Percentiles rank a stretch among this genome's conserved stretches.
Conservation (phyloP, 805 yeast species). For the Middelhovenomyces tepae region DNA sequence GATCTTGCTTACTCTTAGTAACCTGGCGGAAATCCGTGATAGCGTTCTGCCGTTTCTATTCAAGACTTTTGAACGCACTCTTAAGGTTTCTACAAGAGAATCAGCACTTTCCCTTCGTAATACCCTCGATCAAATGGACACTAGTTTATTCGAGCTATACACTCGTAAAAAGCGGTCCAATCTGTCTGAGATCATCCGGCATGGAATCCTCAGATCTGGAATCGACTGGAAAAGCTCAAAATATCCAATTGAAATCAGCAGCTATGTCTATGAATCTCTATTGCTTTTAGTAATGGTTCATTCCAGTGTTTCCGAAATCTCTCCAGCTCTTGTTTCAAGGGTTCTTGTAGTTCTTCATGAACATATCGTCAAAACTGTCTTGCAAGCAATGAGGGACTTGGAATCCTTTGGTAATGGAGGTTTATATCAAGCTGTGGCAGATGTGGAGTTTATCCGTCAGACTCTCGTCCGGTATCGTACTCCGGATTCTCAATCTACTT, state of each 20-base stretch:
- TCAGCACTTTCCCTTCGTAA: slow-evolving; percentile 38
- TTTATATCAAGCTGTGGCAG: slow-evolving; percentile 43
- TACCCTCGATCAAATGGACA: slow-evolving; percentile 41
- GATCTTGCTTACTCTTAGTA: slow-evolving; percentile 44
- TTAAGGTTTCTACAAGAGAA: slow-evolving; percentile 37
- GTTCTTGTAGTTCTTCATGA: slow-evolving; percentile 40
- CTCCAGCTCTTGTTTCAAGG: slow-evolving; percentile 37
- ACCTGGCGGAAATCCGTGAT: slow-evolving; percentile 40
- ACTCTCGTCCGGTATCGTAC: slow-evolving; percentile 23
- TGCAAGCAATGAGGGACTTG: slow-evolving; percentile 34
- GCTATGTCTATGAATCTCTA: slow-evolving; percentile 41
- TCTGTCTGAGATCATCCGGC: slow-evolving; percentile 32
- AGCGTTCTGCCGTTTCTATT: slow-evolving; percentile 41
- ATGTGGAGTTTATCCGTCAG: slow-evolving; percentile 42
- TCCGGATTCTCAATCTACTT: slow-evolving; percentile 18
- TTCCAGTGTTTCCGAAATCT: slow-evolving; percentile 40
- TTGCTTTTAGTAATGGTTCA: slow-evolving; percentile 44
- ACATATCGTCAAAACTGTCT: slow-evolving; percentile 31
- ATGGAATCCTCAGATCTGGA: slow-evolving; percentile 29
- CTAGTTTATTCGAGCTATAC: slow-evolving; percentile 45
- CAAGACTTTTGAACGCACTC: slow-evolving; percentile 41
- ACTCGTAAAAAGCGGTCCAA: slow-evolving; percentile 39
- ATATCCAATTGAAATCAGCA: slow-evolving; percentile 25
- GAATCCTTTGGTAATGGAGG: slow-evolving; percentile 41
- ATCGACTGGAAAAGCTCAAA: slow-evolving; percentile 35